phyloP scores from a whole-genome alignment of 2,329 filamentous ascomycete genomes.

The Claviceps humidiphila region DNA sequence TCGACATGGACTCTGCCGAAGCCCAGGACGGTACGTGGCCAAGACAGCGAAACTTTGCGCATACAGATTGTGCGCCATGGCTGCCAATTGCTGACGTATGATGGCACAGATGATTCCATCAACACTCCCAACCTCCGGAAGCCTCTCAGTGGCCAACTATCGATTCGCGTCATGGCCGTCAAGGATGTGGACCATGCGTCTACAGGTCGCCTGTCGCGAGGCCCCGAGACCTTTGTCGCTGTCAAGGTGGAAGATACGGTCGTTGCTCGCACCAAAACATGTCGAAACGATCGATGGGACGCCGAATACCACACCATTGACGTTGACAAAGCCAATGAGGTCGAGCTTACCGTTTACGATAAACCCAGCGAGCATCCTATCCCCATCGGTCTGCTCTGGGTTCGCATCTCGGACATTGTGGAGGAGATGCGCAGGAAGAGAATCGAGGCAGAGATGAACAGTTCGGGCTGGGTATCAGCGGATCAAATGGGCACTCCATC shows the following conservation, averaged over 20 bases:
- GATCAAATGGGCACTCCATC: constrained; percentile 68
- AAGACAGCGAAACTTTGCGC: background rate
- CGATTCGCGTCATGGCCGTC: constrained; percentile 74
- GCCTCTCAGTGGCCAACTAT: constrained; percentile 82
- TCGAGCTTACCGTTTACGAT: constrained; percentile 95
- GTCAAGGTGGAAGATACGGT: constrained; percentile 94
- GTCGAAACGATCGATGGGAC: constrained; percentile 80
- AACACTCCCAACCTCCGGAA: constrained; percentile 92
- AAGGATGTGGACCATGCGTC: constrained; percentile 91
- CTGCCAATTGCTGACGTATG: background rate
- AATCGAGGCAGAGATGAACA: constrained; percentile 91
- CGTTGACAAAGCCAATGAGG: constrained; percentile 97
- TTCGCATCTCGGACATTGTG: constrained; percentile 90
- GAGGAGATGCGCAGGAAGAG: constrained; percentile 96
- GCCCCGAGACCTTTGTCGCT: constrained; percentile 88
- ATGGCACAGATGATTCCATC: constrained; percentile 71
- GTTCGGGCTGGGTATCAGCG: constrained; percentile 91
- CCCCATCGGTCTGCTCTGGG: constrained; percentile 91
- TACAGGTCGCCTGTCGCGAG: constrained; percentile 69
- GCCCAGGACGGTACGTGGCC: constrained; percentile 59
- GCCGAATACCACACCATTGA: constrained; percentile 84
- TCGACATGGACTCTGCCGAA: constrained; percentile 74
- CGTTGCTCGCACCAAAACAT: constrained; percentile 74
- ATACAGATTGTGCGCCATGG: background rate
- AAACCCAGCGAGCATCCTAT: constrained; percentile 82